Conservation (phyloP, 352 stramenopile species). For the Thalassiosira mediterranea region DNA sequence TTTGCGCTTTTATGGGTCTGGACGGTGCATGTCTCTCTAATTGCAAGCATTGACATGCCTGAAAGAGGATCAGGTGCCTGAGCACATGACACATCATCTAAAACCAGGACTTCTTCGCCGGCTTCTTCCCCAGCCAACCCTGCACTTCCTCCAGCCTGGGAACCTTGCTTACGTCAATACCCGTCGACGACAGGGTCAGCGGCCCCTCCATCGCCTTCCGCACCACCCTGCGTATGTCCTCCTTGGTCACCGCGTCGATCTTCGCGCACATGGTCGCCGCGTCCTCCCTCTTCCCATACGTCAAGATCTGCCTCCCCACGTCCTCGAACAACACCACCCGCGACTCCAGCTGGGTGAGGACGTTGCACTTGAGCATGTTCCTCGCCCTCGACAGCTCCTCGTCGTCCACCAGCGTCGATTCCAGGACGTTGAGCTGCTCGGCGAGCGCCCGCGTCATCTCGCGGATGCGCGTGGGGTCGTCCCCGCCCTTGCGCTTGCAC, state of each 20-base stretch:
- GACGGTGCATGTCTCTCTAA: too few species aligned
- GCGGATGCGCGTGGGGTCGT: constrained; percentile 87
- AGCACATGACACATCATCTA: too few species aligned
- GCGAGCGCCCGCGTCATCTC: constrained; percentile 92
- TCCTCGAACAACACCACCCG: constrained; percentile 98
- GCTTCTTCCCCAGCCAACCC: constrained; percentile 47
- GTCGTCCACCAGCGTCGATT: constrained; percentile 74
- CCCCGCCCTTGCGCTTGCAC: too few species aligned
- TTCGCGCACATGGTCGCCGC: constrained; percentile 84
- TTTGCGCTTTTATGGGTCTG: too few species aligned
- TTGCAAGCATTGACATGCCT: too few species aligned
- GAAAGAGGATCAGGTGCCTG: too few species aligned
- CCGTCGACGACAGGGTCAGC: constrained; percentile 73
- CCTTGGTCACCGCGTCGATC: constrained; percentile 85
- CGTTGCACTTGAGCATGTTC: constrained; percentile 99
- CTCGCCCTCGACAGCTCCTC: constrained; percentile 93
- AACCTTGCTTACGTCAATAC: constrained; percentile 67
- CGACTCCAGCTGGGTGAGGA: constrained; percentile 99
- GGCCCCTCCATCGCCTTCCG: constrained; percentile 63
- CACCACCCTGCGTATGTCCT: constrained; percentile 81
- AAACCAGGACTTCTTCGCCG: constrained; percentile 23
- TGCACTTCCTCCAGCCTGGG: constrained; percentile 65
- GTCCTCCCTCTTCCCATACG: constrained; percentile 92
- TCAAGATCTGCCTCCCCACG: constrained; percentile 97
- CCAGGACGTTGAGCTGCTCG: constrained; percentile 91